phyloP scores from a whole-genome alignment of 768 basidiomycete genomes.

The Kwoniella botswanensis region DNA sequence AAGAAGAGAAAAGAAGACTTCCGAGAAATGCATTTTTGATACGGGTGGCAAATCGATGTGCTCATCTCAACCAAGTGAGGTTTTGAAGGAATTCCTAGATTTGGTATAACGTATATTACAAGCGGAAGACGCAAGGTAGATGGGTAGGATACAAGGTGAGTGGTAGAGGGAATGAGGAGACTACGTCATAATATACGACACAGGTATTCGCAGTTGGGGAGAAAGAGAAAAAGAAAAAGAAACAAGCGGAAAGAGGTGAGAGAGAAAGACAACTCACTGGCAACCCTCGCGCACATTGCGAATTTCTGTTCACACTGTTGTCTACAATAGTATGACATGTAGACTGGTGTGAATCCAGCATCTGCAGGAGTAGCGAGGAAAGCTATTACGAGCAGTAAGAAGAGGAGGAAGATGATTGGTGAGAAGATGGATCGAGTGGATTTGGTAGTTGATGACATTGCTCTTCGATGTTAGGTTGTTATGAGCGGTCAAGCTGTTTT shows the following conservation, averaged over 20 bases:
- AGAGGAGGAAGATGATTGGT: conserved; percentile 2
- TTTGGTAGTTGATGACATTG: conserved; percentile 9
- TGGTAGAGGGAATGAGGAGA: neutral
- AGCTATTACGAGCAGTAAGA: conserved; percentile 14
- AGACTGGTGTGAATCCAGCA: conserved; percentile 23
- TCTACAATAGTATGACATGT: conserved; percentile 26
- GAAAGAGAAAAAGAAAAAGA: neutral
- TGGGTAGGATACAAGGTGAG: neutral
- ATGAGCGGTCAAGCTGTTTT: neutral
- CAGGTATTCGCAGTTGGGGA: neutral
- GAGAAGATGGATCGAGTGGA: conserved; percentile 12
- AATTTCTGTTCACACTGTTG: conserved; percentile 31
- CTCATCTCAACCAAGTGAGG: too few relatives aligned
- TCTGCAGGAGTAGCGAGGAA: conserved; percentile 7
- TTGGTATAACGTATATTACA: too few relatives aligned
- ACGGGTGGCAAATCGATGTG: neutral
- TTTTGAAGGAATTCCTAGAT: too few relatives aligned
- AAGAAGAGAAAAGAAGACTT: neutral
- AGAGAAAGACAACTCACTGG: conserved; percentile 23
- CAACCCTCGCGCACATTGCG: conserved; percentile 22
- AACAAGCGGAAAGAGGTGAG: neutral
- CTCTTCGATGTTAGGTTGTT: neutral
- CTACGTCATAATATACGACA: neutral
- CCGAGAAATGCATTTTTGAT: neutral
- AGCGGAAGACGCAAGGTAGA: neutral